A percentile compares a stretch with the other conserved stretches of the same genome.
Evolutionary conservation across 2,329 filamentous ascomycete species (phyloP).

Genomic region (Sclerotinia sclerotiorum): DNA sequence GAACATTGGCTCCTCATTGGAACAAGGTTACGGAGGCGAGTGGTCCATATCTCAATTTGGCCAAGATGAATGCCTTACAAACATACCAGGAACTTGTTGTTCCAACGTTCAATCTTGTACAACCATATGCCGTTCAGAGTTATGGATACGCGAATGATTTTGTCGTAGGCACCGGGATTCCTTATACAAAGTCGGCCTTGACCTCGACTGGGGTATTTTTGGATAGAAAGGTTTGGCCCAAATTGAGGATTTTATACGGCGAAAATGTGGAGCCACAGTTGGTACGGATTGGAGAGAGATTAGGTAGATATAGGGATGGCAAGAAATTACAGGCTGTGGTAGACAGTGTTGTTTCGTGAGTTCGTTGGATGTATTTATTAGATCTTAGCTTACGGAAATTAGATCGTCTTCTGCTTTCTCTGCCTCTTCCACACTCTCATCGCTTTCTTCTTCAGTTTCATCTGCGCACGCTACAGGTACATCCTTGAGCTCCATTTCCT

Average conservation of each 20-base stretch:
- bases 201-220: constrained; percentile 69
- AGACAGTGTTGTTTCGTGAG: constrained; percentile 52
- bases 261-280: constrained; percentile 96
- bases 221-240: constrained; percentile 76
- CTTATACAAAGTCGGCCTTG: constrained; percentile 69
- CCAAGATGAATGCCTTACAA: constrained; percentile 61
- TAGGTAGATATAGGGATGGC: constrained; percentile 70
- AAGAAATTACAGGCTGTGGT: constrained; percentile 61
- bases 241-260: constrained; percentile 74
- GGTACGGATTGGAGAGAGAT: constrained; percentile 83
- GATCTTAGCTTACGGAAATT: constrained; percentile 19
- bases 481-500: constrained; percentile 19
- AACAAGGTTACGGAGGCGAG: constrained; percentile 57
- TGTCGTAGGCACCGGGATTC: constrained; percentile 67
- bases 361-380: constrained; percentile 28
- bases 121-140: constrained; percentile 69
- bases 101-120: constrained; percentile 71
- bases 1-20: constrained; percentile 72
- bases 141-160: constrained; percentile 69
- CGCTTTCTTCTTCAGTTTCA: constrained; percentile 35
- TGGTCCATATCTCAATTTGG: constrained; percentile 71
- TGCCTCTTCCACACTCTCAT: constrained; percentile 34
- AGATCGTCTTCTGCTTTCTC: constrained; percentile 39
- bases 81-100: constrained; percentile 72
- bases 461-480: constrained; percentile 31